Evolutionary conservation across 305 asterid genomes (phyloP), one percentile per base, ranked within the genome.

Genomic region (Euphrasia arctica): DNA sequence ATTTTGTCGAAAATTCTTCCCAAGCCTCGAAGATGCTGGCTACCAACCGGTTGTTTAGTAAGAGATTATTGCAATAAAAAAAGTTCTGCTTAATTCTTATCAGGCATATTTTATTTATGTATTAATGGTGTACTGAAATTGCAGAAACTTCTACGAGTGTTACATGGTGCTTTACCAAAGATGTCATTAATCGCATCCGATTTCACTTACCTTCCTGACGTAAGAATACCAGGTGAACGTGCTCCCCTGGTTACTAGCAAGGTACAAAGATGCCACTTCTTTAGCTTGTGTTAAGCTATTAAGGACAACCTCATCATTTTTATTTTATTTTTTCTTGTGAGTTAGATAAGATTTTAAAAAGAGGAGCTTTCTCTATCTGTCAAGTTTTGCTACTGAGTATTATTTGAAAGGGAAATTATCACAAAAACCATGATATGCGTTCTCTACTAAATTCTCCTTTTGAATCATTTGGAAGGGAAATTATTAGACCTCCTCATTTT

Each of bases 1-100:
- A 62, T 79, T 68, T 80, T 64, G 85, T 79, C 97, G 65, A 90
- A 83, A 82, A 68, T 88, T 64, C 72, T 86, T 63, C 96, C 99
- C 50, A 88, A 79, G 81, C 91, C 99, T 71, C 89, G 91, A 73
- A 78, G 93, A 80, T 83, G 93, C 81, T 94, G 99, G 99, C 85
- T 94, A 66, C 99, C 99, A 39, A 94, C 96, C 57, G 93, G 99
- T 70, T 94, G 95, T 77, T 75, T 90, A 83, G 99, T 94, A 83
- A 67, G 83, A 60, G 58, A 48, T 41, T 61, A 47, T 66, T 62
- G 32, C 61, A 51, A 36, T 36, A 36, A 27, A 22, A 5, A 18
- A 18, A 18, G 34, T 52, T 36, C 27, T 39, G 63, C 55, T 32
- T 61, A 56, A 10, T 36, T 48, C 39, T 48, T 54, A 63, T 13